Evolutionary conservation across 352 stramenopile genomes (phyloP), one percentile per base, ranked within the genome.

Genomic region (Phytophthora citricola): DNA sequence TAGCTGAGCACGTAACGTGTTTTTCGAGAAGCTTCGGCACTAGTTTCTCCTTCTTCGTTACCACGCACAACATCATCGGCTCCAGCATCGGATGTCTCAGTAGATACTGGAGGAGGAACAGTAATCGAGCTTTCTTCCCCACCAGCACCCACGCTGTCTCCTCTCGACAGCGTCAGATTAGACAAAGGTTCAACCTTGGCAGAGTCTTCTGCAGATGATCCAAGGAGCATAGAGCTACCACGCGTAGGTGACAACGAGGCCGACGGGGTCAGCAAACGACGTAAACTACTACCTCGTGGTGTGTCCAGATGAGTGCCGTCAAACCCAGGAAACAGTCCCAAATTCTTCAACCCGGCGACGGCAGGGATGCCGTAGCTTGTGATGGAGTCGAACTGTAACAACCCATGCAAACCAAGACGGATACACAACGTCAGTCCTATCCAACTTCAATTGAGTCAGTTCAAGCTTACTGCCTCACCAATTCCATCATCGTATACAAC

Each of bases 1-100:
- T 88, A 93, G 68, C 80, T 91, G 52, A 93, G 76, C 52, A 90
- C 73, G 48, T 83, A 93, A 0, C 84, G 75, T 15, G 74, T 76
- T 45, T 55, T 67, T 45, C 44, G 48, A 24, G 60, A 57, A 27
- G 32, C 39, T n/a, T 12, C 36, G 9, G 44, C 17, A 24, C n/a
- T 44, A 5, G 61, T 15, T 22, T 54, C 41, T 14, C 56, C 27
- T 3, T 4, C 49, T 58, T 38, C 46, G 15, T 39, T 12, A n/a
- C 20, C 10, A 22, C 15, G 2, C 39, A n/a, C 51, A 1, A 20
- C 43, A n/a, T 8, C 51, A 27, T 5, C 27, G 26, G 38, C 8
- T 27, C 5, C 4, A 6, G 36, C 24, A 26, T 26, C 24, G 1
- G 24, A 3, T 29, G 51, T 26, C 45, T 52, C 17, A 17, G 5